A percentile compares a stretch with the other conserved stretches of the same genome.
Evolutionary conservation across 805 yeast species (phyloP).

Genomic region (Hermanozyma aechmeae): DNA sequence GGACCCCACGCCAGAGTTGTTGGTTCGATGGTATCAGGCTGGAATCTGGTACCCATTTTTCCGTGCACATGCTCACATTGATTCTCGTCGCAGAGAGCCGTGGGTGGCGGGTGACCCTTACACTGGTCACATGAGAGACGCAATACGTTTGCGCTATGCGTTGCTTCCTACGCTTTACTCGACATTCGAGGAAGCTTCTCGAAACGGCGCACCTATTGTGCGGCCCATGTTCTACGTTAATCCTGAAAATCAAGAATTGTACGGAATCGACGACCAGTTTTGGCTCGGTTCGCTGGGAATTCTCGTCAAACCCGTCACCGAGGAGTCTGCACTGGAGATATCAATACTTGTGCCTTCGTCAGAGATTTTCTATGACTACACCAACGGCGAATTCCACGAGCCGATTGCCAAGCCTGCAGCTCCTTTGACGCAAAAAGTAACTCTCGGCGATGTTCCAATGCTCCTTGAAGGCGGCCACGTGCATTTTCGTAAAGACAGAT

Average conservation of each 20-base stretch:
- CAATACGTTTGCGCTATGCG: constrained; percentile 64
- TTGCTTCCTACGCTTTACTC: constrained; percentile 78
- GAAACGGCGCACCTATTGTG: constrained; percentile 60
- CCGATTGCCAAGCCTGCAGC: not conserved
- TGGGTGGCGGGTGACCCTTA: constrained; percentile 76
- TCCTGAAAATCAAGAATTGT: constrained; percentile 38
- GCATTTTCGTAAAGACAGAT: constrained; percentile 56
- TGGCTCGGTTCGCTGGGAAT: constrained; percentile 64
- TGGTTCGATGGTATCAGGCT: constrained; percentile 91
- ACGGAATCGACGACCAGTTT: constrained; percentile 73
- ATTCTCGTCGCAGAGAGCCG: constrained; percentile 87
- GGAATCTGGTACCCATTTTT: constrained; percentile 96
- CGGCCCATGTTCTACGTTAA: constrained; percentile 55
- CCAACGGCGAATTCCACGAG: constrained; percentile 17
- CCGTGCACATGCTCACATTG: constrained; percentile 95
- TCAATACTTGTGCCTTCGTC: constrained; percentile 46
- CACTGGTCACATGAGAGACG: constrained; percentile 54
- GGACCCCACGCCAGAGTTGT: constrained; percentile 71
- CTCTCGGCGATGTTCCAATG: constrained; percentile 60
- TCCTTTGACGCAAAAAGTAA: constrained; percentile 25
- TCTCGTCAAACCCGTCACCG: constrained; percentile 72
- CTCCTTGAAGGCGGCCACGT: constrained; percentile 74
- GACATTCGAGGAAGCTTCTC: constrained; percentile 56
- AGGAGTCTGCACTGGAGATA: constrained; percentile 35
- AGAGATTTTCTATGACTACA: constrained; percentile 51